These are phyloP conservation scores for Penicillium canariense DNA, from an alignment of 495 filamentous ascomycete genomes.

Conservation along the genomic window DNA sequence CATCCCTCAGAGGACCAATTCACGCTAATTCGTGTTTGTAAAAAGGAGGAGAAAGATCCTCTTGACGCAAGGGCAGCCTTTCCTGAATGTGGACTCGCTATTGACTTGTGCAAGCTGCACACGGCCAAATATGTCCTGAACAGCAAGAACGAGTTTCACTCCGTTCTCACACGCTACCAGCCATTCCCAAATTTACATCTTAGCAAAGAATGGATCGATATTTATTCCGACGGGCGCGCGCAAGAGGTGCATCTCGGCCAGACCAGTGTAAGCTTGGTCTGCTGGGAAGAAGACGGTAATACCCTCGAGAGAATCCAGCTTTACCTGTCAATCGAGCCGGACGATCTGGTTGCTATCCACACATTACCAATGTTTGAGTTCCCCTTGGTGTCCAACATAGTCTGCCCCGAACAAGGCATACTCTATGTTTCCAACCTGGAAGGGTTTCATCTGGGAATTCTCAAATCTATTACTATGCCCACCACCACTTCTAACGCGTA, in stretches of 20 bases:
- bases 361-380: neutral
- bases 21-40: neutral
- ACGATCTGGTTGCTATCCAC: neutral
- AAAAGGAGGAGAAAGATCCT: neutral
- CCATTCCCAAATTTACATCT: neutral
- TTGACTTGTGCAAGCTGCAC: neutral
- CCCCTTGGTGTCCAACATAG: neutral
- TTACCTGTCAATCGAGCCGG: neutral
- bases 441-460: neutral
- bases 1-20: slow-evolving; percentile 9
- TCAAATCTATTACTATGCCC: neutral
- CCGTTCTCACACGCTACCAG: neutral
- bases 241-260: neutral
- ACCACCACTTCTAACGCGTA: neutral
- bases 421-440: neutral
- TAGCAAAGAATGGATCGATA: neutral
- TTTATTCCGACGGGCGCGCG: too few species aligned
- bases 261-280: neutral
- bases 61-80: neutral
- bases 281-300: neutral
- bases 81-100: neutral
- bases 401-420: neutral
- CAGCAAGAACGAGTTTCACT: neutral
- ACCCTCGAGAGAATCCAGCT: neutral
- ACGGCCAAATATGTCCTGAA: neutral